phyloP scores from a whole-genome alignment of 768 basidiomycete species.

The Phlegmacium glaucopus region DNA sequence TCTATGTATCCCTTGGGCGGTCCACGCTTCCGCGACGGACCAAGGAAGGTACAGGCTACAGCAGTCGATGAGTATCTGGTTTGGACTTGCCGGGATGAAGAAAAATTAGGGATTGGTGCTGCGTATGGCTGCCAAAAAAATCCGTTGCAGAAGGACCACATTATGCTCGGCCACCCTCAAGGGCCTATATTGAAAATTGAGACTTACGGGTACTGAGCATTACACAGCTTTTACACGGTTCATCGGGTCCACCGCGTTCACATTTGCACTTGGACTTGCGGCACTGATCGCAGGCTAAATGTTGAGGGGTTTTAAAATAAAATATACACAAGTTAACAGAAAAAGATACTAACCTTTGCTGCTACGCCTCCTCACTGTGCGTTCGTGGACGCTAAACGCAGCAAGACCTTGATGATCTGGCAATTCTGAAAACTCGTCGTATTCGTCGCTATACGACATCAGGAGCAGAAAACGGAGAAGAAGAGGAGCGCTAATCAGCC shows the following conservation, averaged over 20 bases:
- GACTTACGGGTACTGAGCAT: conserved; percentile 66
- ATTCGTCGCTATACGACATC: conserved; percentile 57
- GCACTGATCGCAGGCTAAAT: conserved; percentile 81
- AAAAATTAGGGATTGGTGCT: background rate
- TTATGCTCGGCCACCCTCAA: no score
- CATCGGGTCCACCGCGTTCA: conserved; percentile 56
- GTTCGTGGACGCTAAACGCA: conserved; percentile 29
- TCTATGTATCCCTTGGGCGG: conserved; percentile 95
- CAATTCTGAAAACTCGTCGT: conserved; percentile 58
- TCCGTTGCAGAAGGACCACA: no score
- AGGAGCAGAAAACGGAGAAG: conserved; percentile 15
- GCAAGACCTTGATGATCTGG: conserved; percentile 37
- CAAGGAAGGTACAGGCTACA: conserved; percentile 73
- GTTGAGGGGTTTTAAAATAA: conserved; percentile 4
- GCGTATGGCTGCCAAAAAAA: no score
- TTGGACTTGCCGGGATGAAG: background rate
- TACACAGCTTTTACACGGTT: conserved; percentile 75
- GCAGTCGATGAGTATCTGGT: conserved; percentile 4
- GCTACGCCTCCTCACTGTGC: conserved; percentile 64
- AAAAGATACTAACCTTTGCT: conserved; percentile 56
- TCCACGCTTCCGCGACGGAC: conserved; percentile 78
- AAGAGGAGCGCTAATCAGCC: conserved; percentile 25
- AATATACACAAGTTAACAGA: conserved; percentile 2
- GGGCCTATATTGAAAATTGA: background rate
- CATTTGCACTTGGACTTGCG: conserved; percentile 90